phyloP scores from a whole-genome alignment of 1,284 basidiomycete species.

The Omphalotus olearius region DNA sequence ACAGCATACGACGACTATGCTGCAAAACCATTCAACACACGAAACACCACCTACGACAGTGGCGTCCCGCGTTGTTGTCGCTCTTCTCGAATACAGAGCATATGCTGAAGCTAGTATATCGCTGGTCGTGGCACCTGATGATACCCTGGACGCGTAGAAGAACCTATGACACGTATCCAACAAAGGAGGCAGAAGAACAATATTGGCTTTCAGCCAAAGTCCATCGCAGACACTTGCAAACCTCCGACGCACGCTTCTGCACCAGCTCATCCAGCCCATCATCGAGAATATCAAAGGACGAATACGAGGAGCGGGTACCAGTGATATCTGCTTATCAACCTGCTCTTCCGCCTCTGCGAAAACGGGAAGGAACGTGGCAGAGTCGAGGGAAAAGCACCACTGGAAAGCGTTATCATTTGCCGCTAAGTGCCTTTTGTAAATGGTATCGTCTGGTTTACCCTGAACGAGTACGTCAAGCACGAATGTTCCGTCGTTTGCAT shows the following conservation, averaged over 20 bases:
- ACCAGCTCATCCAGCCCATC: not conserved
- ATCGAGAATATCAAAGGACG: not conserved
- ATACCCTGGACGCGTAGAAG: not conserved
- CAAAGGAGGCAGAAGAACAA: conserved; percentile 8
- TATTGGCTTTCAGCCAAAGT: conserved; percentile 16
- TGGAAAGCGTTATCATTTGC: conserved; percentile 14
- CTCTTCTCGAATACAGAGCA: not conserved
- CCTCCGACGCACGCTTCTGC: conserved; percentile 16
- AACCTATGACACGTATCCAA: conserved; percentile 12
- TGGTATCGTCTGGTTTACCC: conserved; percentile 21
- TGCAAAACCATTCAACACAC: no score
- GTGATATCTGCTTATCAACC: conserved; percentile 17
- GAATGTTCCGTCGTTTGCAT: not conserved
- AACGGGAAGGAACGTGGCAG: not conserved
- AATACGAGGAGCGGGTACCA: conserved; percentile 4
- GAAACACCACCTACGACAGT: not conserved
- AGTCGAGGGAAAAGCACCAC: not conserved
- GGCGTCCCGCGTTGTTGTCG: not conserved
- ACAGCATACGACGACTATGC: no score
- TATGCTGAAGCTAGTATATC: not conserved
- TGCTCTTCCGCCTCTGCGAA: conserved; percentile 14
- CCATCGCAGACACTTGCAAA: conserved; percentile 11
- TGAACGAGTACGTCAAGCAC: conserved; percentile 13
- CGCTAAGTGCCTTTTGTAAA: conserved; percentile 17
- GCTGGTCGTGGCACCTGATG: not conserved